A percentile compares a stretch with the other conserved stretches of the same genome.
Evolutionary conservation across 2,329 filamentous ascomycete genomes (phyloP).

Genomic region (Rutstroemia sp.): DNA sequence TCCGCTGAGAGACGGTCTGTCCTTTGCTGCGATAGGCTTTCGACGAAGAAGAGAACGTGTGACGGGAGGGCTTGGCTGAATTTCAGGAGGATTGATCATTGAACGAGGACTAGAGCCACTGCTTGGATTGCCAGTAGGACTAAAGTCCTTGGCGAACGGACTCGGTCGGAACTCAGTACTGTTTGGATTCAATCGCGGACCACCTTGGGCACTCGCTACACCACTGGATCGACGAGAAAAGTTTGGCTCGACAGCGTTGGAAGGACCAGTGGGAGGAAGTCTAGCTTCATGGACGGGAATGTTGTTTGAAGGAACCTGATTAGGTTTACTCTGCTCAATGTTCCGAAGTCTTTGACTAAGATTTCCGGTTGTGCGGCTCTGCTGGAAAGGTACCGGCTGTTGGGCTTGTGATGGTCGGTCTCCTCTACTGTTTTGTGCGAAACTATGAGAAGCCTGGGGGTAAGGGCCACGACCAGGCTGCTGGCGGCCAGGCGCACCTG

Average conservation of each 20-base stretch:
- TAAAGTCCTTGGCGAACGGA: conserved; percentile 73
- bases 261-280: conserved; percentile 66
- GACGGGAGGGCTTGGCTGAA: conserved; percentile 32
- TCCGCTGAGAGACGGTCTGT: conserved; percentile 45
- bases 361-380: conserved; percentile 17
- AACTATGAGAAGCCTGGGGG: conserved; percentile 33
- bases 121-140: conserved; percentile 55
- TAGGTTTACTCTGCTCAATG: conserved; percentile 23
- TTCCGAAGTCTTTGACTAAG: conserved; percentile 24
- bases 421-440: conserved; percentile 32
- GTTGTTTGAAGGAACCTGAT: conserved; percentile 15
- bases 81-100: conserved; percentile 30
- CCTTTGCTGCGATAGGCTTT: conserved; percentile 57
- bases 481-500: conserved; percentile 24
- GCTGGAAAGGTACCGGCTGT: conserved; percentile 19
- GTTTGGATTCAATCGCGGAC: conserved; percentile 55
- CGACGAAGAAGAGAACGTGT: conserved; percentile 53
- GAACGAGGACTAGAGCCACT: conserved; percentile 66
- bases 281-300: conserved; percentile 49
- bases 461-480: conserved; percentile 30
- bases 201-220: conserved; percentile 43
- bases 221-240: conserved; percentile 48
- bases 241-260: conserved; percentile 45
- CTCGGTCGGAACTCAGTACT: conserved; percentile 80
- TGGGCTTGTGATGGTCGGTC: conserved; percentile 21